Percentiles rank a stretch among this genome's conserved stretches.
phyloP scores from a whole-genome alignment of 768 basidiomycete species.

The Boletus rubroflammeus region DNA sequence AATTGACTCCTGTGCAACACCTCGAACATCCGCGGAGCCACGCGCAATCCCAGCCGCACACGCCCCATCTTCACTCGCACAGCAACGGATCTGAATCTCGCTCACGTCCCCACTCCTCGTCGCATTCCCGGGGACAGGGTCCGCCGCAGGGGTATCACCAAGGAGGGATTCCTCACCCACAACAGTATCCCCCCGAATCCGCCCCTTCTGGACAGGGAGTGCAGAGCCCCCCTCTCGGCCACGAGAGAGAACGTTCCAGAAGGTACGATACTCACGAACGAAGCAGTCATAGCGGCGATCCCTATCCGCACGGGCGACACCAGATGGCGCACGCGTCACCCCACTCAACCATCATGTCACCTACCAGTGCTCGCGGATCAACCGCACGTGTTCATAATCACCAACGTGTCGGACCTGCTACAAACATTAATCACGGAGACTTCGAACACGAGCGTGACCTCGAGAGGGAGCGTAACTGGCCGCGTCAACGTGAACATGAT shows the following conservation, averaged over 20 bases:
- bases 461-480: constrained; percentile 42
- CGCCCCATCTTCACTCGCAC: constrained; percentile 42
- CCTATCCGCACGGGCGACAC: constrained; percentile 32
- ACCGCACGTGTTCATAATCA: constrained; percentile 54
- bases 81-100: constrained; percentile 42
- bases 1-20: constrained; percentile 44
- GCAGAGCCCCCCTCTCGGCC: constrained; percentile 47
- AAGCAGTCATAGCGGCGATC: constrained; percentile 32
- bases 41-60: constrained; percentile 35
- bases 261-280: constrained; percentile 48
- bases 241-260: constrained; percentile 43
- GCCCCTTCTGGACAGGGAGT: constrained; percentile 42
- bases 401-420: constrained; percentile 63
- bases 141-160: constrained; percentile 33
- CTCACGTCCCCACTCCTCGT: constrained; percentile 48
- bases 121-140: constrained; percentile 47
- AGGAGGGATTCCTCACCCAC: constrained; percentile 38
- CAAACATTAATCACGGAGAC: constrained; percentile 46
- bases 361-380: constrained; percentile 34
- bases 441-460: constrained; percentile 40
- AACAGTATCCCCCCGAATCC: constrained; percentile 46
- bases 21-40: constrained; percentile 33
- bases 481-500: constrained; percentile 41
- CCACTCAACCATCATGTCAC: constrained; percentile 34
- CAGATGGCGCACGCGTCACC: constrained; percentile 32